Evolutionary conservation across 2,329 filamentous ascomycete species (phyloP).

Genomic region (Bipolaris victoriae): DNA sequence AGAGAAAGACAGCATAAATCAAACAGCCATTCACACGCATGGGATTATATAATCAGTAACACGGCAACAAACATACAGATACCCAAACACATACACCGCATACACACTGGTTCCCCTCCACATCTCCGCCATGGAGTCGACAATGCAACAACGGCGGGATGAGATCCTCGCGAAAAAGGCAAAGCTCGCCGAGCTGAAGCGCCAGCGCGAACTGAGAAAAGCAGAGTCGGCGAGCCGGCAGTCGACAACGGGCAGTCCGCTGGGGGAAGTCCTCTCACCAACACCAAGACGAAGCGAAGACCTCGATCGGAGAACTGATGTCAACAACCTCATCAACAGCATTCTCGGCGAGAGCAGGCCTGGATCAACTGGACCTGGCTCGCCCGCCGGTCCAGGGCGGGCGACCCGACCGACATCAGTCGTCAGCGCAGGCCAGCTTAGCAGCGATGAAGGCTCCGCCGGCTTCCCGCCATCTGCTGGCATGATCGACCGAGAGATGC

Average conservation of each 20-base stretch:
- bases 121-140: conserved; percentile 48
- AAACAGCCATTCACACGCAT: not conserved
- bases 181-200: conserved; percentile 94
- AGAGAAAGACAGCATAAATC: not conserved
- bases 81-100: not conserved
- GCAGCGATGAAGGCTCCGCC: conserved; percentile 63
- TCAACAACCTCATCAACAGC: conserved; percentile 84
- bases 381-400: conserved; percentile 51
- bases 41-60: not conserved
- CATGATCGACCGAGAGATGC: conserved; percentile 57
- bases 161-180: conserved; percentile 97
- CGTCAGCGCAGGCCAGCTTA: conserved; percentile 79
- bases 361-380: conserved; percentile 66
- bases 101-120: conserved; percentile 8
- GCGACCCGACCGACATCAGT: conserved; percentile 85
- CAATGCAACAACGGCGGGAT: conserved; percentile 83
- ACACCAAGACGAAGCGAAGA: conserved; percentile 69
- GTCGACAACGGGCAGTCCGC: conserved; percentile 64
- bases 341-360: conserved; percentile 81
- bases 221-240: conserved; percentile 74
- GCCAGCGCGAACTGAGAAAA: conserved; percentile 82
- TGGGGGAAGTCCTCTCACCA: conserved; percentile 74
- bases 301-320: conserved; percentile 67
- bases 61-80: not conserved
- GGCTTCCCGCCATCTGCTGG: conserved; percentile 23